A percentile compares a stretch with the other conserved stretches of the same genome.
These are phyloP conservation scores for Leucogyrophana mollusca DNA, from an alignment of 768 basidiomycete species.

Conservation along the genomic window DNA sequence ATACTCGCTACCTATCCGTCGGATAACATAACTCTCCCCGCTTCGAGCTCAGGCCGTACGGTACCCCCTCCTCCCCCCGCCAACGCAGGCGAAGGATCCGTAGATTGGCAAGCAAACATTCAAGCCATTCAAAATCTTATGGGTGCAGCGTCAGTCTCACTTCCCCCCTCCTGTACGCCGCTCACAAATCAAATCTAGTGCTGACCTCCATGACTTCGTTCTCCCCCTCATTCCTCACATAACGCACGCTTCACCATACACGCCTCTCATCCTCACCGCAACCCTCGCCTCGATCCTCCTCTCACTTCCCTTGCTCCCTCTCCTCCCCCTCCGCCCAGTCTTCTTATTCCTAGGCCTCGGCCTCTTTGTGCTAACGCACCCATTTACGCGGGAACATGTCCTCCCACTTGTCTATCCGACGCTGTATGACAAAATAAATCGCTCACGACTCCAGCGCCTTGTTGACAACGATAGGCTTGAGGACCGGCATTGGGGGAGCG, in stretches of 20 bases:
- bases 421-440: constrained; percentile 4
- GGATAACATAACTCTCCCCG: constrained; percentile 21
- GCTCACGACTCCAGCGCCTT: constrained; percentile 27
- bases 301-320: constrained; percentile 41
- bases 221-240: constrained; percentile 52
- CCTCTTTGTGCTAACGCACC: constrained; percentile 56
- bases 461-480: constrained; percentile 66
- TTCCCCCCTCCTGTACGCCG: background rate
- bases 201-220: constrained; percentile 57
- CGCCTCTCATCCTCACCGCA: constrained; percentile 47
- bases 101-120: constrained; percentile 84
- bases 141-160: constrained; percentile 65
- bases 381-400: constrained; percentile 31
- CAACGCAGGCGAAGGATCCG: constrained; percentile 56
- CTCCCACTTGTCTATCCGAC: constrained; percentile 25
- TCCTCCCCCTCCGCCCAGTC: constrained; percentile 47
- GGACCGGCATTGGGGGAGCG: constrained; percentile 62
- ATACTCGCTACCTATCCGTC: constrained; percentile 67
- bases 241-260: constrained; percentile 50
- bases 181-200: constrained; percentile 35
- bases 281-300: constrained; percentile 44
- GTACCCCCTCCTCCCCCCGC: constrained; percentile 33
- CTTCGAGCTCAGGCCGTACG: constrained; percentile 8
- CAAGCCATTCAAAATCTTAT: constrained; percentile 92
- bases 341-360: constrained; percentile 48